Conservation (phyloP, 1,139 yeast genomes). For the Kluyveromyces marxianus region DNA sequence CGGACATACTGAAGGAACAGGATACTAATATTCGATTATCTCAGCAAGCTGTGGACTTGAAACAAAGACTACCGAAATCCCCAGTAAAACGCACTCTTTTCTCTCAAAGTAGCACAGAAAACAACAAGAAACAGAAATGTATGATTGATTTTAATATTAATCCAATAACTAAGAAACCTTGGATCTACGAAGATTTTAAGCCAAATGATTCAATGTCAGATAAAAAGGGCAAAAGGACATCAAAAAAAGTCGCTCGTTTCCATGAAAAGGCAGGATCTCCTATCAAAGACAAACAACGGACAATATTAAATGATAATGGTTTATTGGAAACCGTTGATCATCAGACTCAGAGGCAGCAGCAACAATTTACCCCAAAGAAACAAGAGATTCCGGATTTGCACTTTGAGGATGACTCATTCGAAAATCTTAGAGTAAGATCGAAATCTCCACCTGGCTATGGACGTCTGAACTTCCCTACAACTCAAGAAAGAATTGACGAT, state of each 20-base stretch:
- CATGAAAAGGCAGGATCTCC: conserved; percentile 5
- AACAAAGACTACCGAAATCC: neutral
- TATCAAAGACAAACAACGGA: neutral
- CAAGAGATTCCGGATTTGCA: neutral
- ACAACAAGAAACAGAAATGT: neutral
- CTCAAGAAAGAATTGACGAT: conserved; percentile 42
- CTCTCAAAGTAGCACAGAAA: neutral
- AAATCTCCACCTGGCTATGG: conserved; percentile 64
- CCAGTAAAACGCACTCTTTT: neutral
- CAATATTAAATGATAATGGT: neutral
- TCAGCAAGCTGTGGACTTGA: neutral
- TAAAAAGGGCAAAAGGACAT: neutral
- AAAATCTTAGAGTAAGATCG: conserved; percentile 36
- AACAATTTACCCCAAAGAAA: neutral
- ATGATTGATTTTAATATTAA: conserved; percentile 25
- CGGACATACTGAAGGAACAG: conserved; percentile 2
- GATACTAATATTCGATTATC: neutral
- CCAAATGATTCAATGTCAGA: conserved; percentile 15
- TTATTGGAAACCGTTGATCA: neutral
- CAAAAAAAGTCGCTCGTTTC: conserved; percentile 1
- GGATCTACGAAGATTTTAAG: conserved; percentile 31
- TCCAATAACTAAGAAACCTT: conserved; percentile 28
- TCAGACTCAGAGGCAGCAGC: neutral
- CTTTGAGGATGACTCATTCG: conserved; percentile 13
- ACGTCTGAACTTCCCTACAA: conserved; percentile 53